These are phyloP conservation scores for Tolypocladium sp. DNA, from an alignment of 2,329 filamentous ascomycete genomes.

Conservation along the genomic window DNA sequence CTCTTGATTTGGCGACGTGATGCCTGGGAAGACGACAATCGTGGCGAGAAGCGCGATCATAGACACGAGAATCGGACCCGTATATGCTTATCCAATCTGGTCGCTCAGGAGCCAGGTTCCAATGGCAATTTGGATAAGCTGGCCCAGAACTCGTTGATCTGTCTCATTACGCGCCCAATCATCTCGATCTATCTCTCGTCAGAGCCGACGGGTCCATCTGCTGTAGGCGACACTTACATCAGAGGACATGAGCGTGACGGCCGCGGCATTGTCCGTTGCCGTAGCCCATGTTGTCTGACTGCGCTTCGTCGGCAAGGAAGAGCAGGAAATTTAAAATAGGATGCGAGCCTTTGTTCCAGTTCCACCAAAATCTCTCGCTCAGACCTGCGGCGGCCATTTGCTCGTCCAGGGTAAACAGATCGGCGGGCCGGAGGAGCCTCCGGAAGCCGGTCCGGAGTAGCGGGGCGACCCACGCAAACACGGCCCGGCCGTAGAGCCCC, in stretches of 20 bases:
- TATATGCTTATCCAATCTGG: not conserved
- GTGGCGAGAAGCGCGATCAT: not conserved
- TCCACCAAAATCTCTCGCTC: conserved; percentile 18
- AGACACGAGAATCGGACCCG: not conserved
- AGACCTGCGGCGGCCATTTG: conserved; percentile 19
- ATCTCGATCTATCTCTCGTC: not conserved
- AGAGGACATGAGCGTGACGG: not conserved
- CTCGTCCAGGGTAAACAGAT: conserved; percentile 25
- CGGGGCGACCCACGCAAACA: conserved; percentile 29
- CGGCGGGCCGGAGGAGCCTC: conserved; percentile 21
- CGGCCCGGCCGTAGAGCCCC: conserved; percentile 26
- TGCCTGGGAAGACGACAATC: not conserved
- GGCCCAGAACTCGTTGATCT: not conserved
- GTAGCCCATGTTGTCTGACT: not conserved
- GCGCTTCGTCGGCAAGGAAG: conserved; percentile 20
- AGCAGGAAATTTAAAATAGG: conserved; percentile 12
- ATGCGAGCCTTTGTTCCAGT: conserved; percentile 13
- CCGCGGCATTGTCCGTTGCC: not conserved
- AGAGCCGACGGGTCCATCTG: not conserved
- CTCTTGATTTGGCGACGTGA: not conserved
- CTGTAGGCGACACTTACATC: not conserved
- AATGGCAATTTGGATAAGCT: not conserved
- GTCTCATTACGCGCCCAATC: not conserved
- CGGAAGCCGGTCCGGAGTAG: conserved; percentile 26
- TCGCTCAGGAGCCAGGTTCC: not conserved